Evolutionary conservation across 495 filamentous ascomycete species (phyloP).

Genomic region (Filosporella fistucella): DNA sequence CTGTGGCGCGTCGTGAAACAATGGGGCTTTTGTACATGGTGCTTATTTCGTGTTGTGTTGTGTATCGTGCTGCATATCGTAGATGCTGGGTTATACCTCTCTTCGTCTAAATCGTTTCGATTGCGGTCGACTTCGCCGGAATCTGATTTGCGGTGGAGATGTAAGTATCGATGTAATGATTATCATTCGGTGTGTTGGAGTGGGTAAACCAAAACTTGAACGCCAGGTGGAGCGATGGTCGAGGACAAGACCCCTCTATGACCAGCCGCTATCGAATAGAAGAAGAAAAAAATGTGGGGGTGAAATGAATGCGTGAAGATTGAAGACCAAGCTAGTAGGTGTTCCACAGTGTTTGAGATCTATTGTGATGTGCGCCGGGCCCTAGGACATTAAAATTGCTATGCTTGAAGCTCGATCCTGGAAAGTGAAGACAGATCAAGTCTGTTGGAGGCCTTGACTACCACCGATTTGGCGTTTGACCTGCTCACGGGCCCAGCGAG

Average conservation of each 20-base stretch:
- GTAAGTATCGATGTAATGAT: conserved; percentile 9
- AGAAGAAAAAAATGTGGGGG: conserved; percentile 12
- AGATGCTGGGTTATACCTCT: conserved; percentile 7
- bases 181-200: conserved; percentile 4
- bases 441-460: conserved; percentile 27
- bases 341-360: conserved; percentile 18
- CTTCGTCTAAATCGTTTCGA: conserved; percentile 8
- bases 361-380: conserved; percentile 23
- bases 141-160: conserved; percentile 7
- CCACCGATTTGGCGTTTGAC: conserved; percentile 83
- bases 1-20: conserved; percentile 10
- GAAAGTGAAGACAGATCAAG: conserved; percentile 17
- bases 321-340: conserved; percentile 4
- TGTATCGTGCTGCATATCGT: conserved; percentile 12
- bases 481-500: conserved; percentile 95
- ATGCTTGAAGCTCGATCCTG: conserved; percentile 16
- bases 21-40: conserved; percentile 18
- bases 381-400: conserved; percentile 19
- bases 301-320: conserved; percentile 7
- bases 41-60: conserved; percentile 16
- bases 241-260: conserved; percentile 23
- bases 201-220: conserved; percentile 12
- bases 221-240: conserved; percentile 4
- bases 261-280: conserved; percentile 11
- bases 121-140: conserved; percentile 23